Base-by-base conservation (phyloP, 2,329 filamentous ascomycete species). In the Lachnellula willkommii region DNA sequence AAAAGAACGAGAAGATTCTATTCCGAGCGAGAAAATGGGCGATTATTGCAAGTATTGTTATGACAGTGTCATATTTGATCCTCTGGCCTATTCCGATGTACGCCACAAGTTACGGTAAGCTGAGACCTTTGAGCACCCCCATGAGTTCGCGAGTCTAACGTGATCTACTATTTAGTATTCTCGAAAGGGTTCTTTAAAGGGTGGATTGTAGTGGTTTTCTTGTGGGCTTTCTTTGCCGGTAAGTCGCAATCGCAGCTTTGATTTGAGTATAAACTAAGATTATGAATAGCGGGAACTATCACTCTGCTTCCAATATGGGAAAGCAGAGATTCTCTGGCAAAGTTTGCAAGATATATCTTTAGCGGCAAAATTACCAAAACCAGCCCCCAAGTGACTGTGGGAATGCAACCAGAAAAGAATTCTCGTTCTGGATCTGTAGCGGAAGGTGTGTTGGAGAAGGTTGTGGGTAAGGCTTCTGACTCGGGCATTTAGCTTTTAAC, bases 161-260 rank as follows among this genome's bases (percentile, higher is more conserved):
- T 36, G 35, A 14, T 43, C n/a, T 24, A 7, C 20, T 11, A 6
- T n/a, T 7, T 24, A 50, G 53, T 58, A 5, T 58, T 58, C 28
- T 55, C 52, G 11, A 55, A 58, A 47, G 53, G 47, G 8, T 67
- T 67, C 52, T 67, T 66, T 54, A 64, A 54, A 17, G 63, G 60
- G 35, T 67, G 65, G 65, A 56, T 66, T 35, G 61, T 63, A 6
- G 55, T 66, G 4, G 57, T 60, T 4, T 66, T 67, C 42, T 24
- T 67, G 4, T 66, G 64, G 65, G 62, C 62, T 1, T 63, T 65
- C 55, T 63, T 58, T 39, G 65, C 65, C 6, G 55, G 51, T 39
- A 47, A 8, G 45, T 47, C 12, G 7, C 7, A 26, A 26, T 24
- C 5, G 26, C 4, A 15, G 9, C 4, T 24, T 32, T n/a, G 1